These are phyloP conservation scores for Lagerstroemia speciosa DNA, from an alignment of 345 rosid genomes.

Conservation along the genomic window DNA sequence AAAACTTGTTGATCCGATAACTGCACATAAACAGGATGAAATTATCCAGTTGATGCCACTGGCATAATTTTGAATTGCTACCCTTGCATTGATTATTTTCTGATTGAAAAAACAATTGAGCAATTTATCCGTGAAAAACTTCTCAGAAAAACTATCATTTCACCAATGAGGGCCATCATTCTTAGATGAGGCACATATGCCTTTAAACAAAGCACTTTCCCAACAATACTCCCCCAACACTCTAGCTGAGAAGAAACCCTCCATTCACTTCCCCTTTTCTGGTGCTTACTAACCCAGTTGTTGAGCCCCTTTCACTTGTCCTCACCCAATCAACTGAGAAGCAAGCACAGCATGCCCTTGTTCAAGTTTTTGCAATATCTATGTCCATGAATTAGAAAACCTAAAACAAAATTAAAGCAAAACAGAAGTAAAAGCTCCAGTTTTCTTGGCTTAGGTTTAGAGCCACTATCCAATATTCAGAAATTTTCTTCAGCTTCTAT, in stretches of 20 bases:
- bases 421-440: not conserved
- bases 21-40: slow-evolving; percentile 27
- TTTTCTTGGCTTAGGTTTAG: not conserved
- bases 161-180: not conserved
- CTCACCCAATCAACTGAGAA: too few relatives aligned
- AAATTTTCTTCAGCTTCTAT: not conserved
- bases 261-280: too few relatives aligned
- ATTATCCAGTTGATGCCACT: not conserved
- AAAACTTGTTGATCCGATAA: slow-evolving; percentile 63
- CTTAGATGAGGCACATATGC: not conserved
- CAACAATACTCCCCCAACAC: too few relatives aligned
- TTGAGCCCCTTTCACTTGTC: too few relatives aligned
- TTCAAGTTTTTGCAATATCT: not conserved
- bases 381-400: not conserved
- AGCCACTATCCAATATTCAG: not conserved
- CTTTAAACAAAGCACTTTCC: too few relatives aligned
- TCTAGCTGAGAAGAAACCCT: too few relatives aligned
- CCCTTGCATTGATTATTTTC: not conserved
- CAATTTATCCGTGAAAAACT: not conserved
- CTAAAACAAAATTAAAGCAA: not conserved
- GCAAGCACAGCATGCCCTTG: too few relatives aligned
- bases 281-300: too few relatives aligned
- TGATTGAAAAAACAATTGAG: not conserved
- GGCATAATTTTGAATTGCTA: not conserved
- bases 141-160: not conserved